Evolutionary conservation across 768 basidiomycete genomes (phyloP), one percentile per base, ranked within the genome.

Genomic region (Antrodiella citrinella): DNA sequence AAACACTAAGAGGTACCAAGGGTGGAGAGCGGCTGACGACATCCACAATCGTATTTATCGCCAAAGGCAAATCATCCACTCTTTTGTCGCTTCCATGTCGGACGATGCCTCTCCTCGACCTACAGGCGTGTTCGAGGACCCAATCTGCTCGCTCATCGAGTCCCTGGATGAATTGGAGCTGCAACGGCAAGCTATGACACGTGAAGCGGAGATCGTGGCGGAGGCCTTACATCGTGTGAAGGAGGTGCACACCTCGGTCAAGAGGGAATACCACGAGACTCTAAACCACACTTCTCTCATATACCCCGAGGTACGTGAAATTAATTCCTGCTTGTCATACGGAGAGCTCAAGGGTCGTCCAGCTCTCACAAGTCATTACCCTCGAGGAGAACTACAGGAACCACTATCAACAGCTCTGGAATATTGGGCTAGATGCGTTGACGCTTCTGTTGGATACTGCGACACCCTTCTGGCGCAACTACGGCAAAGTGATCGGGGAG

Each of bases 321-420:
- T 44, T 13, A 19, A 20, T 13, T 20, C 26, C 13, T 13, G 10
- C 19, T 62, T 30, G 35, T 10, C 35, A 18, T 38, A 38, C 35
- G 10, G 35, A 38, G 44, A 20, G 10, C 35, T 18, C 35, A 38
- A 10, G 35, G 10, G 10, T 10, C 30, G 51, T 46, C 2, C 47
- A 89, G 86, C 71, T 89, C 19, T 86, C 86, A 2, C 72, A 77
- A 42, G 81, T 88, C 38, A 73, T 82, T 9, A 83, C 75, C 2
- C 58, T 89, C 30, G 85, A 89, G 60, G 86, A 89, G 65, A 85
- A 80, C 58, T 88, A 88, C 65, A 78, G 77, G 57, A 84, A 88
- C 58, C 82, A 82, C 51, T 89, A 86, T 55, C 84, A 89, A 56
- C 83, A 86, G 54, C 64, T 90, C 47, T 90, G 86, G 86, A 86